Percentiles rank a stretch among this genome's conserved stretches.
phyloP scores from a whole-genome alignment of 106 monocot species.

The Amphibolis antarctica region DNA sequence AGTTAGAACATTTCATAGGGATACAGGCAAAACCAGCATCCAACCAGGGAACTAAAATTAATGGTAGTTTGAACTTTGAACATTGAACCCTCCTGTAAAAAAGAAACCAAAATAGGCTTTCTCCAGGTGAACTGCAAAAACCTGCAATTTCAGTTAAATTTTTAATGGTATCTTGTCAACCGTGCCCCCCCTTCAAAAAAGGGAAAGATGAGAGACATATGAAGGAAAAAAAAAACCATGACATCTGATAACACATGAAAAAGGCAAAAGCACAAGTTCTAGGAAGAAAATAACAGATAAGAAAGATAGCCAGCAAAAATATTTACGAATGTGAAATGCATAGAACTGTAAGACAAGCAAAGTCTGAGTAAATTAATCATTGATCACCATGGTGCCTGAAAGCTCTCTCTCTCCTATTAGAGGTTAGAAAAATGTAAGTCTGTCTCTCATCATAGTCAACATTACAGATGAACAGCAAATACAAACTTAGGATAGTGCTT shows the following conservation, averaged over 20 bases:
- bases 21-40: not conserved
- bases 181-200: too few relatives aligned
- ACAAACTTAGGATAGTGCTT: not conserved
- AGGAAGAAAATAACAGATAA: too few relatives aligned
- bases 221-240: too few relatives aligned
- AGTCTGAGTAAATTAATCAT: not conserved
- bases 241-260: too few relatives aligned
- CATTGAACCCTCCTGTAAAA: too few relatives aligned
- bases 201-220: too few relatives aligned
- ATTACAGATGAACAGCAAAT: not conserved
- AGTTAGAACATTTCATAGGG: not conserved
- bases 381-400: not conserved
- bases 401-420: not conserved
- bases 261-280: too few relatives aligned
- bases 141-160: not conserved
- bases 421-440: slow-evolving; percentile 1
- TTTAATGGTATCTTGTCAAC: too few relatives aligned
- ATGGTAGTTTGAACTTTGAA: not conserved
- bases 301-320: too few relatives aligned
- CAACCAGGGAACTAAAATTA: not conserved
- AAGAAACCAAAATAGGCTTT: too few relatives aligned
- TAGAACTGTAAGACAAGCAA: not conserved
- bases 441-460: not conserved
- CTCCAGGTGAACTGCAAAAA: not conserved
- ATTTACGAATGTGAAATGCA: too few relatives aligned